These are phyloP conservation scores for Backusella tarrabulga DNA, from an alignment of 192 early-diverging fungal genomes.

Conservation along the genomic window DNA sequence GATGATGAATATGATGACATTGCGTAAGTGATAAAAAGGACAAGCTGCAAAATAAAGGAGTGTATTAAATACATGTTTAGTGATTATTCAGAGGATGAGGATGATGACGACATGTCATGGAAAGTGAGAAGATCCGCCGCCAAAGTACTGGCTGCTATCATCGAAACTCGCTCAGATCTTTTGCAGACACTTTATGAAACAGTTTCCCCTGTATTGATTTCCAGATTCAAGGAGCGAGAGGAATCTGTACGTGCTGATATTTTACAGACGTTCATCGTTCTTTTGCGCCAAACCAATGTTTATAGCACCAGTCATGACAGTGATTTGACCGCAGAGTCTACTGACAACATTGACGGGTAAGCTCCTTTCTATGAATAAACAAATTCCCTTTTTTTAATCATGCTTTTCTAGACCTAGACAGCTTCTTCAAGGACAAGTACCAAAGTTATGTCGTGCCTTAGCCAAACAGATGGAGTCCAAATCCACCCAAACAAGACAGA, in stretches of 20 bases:
- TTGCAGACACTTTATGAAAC: constrained; percentile 59
- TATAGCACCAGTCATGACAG: constrained; percentile 37
- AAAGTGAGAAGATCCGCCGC: constrained; percentile 84
- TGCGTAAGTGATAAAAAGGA: constrained; percentile 37
- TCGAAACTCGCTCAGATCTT: constrained; percentile 71
- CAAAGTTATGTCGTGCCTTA: constrained; percentile 64
- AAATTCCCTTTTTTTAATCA: neutral
- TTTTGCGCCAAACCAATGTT: constrained; percentile 60
- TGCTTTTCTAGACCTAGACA: constrained; percentile 42
- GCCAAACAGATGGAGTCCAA: constrained; percentile 69
- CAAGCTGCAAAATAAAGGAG: neutral
- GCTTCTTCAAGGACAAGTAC: constrained; percentile 59
- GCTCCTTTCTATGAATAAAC: neutral
- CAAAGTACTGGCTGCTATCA: constrained; percentile 65
- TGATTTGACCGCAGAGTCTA: neutral
- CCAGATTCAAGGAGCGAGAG: constrained; percentile 81
- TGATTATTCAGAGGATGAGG: constrained; percentile 68
- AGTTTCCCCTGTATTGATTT: constrained; percentile 73
- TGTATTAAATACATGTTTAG: constrained; percentile 16
- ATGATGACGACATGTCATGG: constrained; percentile 91
- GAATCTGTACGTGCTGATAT: constrained; percentile 84
- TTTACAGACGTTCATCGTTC: constrained; percentile 63
- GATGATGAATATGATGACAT: constrained; percentile 60
- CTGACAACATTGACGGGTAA: neutral
- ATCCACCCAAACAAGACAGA: constrained; percentile 71